Evolutionary conservation across 208 protist species (phyloP).

Genomic region (Naegleria lovaniensis): DNA sequence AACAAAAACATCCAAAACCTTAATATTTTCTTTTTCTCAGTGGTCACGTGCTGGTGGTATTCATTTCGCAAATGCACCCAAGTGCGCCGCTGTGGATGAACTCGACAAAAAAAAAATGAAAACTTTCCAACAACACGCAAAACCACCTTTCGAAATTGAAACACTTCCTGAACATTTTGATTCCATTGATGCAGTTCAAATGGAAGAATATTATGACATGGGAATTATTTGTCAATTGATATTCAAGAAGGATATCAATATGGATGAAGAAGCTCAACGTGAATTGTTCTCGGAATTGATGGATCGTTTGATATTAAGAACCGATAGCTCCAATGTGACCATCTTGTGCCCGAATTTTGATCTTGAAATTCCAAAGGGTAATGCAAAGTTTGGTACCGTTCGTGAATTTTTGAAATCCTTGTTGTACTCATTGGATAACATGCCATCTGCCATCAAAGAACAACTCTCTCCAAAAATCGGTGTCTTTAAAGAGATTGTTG

Average conservation of each 20-base stretch:
- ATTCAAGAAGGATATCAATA: background rate
- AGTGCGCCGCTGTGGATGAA: no score
- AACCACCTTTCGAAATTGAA: background rate
- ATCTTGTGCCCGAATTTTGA: background rate
- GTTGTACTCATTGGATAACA: background rate
- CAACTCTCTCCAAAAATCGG: background rate
- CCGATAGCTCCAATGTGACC: background rate
- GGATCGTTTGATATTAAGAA: background rate
- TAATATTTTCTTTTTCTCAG: no score
- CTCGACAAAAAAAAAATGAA: background rate
- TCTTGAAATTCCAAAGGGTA: conserved; percentile 12
- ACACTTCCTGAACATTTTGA: background rate
- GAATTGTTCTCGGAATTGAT: background rate
- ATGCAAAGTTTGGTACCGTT: background rate
- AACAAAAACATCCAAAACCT: no score
- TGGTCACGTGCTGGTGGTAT: no score
- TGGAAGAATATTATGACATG: background rate
- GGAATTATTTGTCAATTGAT: background rate
- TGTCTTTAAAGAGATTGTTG: background rate
- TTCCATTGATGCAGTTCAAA: background rate
- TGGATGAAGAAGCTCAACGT: background rate
- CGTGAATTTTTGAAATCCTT: background rate
- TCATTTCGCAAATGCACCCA: no score
- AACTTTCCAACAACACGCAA: background rate
- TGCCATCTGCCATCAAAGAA: background rate